Evolutionary conservation across 331 rosid genomes (phyloP).

Genomic region (Saraca asoca): DNA sequence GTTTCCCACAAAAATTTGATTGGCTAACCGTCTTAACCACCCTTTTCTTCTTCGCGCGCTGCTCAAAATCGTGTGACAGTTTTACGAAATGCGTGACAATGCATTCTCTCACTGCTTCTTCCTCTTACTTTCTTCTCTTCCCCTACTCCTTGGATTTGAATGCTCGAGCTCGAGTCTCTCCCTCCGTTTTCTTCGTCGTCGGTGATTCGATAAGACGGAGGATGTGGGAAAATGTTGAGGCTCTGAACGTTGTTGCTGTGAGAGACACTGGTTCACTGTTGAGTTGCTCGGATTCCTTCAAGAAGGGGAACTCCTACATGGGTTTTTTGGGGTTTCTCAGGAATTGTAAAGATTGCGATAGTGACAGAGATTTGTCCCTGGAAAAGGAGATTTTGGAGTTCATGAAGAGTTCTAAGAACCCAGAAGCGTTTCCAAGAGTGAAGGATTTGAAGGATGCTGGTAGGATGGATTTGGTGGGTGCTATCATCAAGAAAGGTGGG

Average conservation of each 20-base stretch:
- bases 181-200: conserved; percentile 27
- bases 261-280: conserved; percentile 20
- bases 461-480: conserved; percentile 76
- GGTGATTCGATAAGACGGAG: conserved; percentile 2
- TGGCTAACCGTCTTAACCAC: not conserved
- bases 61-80: conserved; percentile 23
- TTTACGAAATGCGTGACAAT: conserved; percentile 96
- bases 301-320: not conserved
- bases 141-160: conserved; percentile 21
- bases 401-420: conserved; percentile 67
- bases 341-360: conserved; percentile 52
- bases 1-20: conserved; percentile 7
- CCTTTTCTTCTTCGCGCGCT: not conserved
- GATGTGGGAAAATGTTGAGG: not conserved
- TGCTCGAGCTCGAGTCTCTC: conserved; percentile 15
- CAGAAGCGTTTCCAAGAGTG: conserved; percentile 66
- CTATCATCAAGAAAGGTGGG: conserved; percentile 66
- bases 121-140: conserved; percentile 22
- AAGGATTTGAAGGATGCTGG: conserved; percentile 74
- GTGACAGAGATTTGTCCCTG: conserved; percentile 54
- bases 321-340: conserved; percentile 51
- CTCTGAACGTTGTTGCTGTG: conserved; percentile 6
- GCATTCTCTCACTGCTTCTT: conserved; percentile 47
- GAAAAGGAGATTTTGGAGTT: conserved; percentile 83
- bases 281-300: conserved; percentile 28